These are phyloP conservation scores for Xylaria palmicola DNA, from an alignment of 495 filamentous ascomycete genomes.

Conservation along the genomic window DNA sequence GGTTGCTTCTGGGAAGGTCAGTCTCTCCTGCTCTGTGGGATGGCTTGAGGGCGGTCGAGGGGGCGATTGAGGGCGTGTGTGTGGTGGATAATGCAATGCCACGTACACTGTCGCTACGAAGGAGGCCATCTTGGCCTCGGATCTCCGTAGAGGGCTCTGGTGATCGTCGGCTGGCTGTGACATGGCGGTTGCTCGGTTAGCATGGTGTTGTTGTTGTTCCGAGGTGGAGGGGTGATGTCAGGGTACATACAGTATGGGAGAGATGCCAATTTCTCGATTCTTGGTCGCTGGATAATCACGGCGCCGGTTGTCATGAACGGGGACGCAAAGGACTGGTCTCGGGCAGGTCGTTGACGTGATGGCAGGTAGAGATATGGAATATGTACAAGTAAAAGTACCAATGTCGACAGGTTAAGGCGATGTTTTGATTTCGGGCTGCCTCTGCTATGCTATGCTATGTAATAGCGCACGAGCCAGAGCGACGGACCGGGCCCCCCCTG, in stretches of 20 bases:
- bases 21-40: no score
- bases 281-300: background rate
- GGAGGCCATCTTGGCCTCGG: slow-evolving; percentile 44
- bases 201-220: slow-evolving; percentile 7
- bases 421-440: slow-evolving; percentile 5
- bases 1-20: slow-evolving; percentile 51
- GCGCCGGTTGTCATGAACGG: background rate
- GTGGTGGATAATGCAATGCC: background rate
- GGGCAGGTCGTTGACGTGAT: background rate
- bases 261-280: background rate
- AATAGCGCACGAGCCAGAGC: background rate
- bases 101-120: slow-evolving; percentile 55
- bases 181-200: slow-evolving; percentile 22
- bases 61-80: background rate
- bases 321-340: background rate
- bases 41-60: no score
- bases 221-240: background rate
- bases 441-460: background rate
- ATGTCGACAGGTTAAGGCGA: no score
- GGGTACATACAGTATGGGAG: no score
- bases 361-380: background rate
- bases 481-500: slow-evolving; percentile 4
- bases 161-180: slow-evolving; percentile 20
- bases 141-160: slow-evolving; percentile 17
- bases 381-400: no score